These are phyloP conservation scores for Rhododendron griersonianum DNA, from an alignment of 148 eudicot genomes.

Conservation along the genomic window DNA sequence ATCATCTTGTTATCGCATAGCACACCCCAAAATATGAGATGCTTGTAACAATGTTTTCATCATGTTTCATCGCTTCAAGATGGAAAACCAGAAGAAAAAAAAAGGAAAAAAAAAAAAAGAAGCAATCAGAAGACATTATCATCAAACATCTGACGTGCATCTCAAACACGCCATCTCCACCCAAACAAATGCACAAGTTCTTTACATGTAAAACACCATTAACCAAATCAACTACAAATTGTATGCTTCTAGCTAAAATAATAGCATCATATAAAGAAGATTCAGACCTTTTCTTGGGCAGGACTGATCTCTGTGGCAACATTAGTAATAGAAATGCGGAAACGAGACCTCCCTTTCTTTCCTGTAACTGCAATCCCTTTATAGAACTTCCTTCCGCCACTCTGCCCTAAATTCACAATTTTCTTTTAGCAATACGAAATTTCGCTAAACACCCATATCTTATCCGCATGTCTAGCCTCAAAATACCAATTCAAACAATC, in stretches of 20 bases:
- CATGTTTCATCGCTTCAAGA: neutral
- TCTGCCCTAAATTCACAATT: conserved; percentile 30
- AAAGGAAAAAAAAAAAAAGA: neutral
- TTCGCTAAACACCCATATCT: conserved; percentile 9
- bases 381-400: conserved; percentile 57
- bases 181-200: neutral
- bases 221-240: neutral
- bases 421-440: conserved; percentile 2
- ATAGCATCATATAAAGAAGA: neutral
- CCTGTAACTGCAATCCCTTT: conserved; percentile 53
- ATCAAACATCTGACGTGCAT: conserved; percentile 8
- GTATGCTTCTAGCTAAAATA: neutral
- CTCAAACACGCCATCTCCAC: neutral
- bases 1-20: neutral
- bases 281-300: conserved; percentile 48
- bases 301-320: conserved; percentile 71
- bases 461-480: neutral
- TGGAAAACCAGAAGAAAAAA: neutral
- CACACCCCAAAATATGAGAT: neutral
- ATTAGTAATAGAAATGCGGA: conserved; percentile 52
- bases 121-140: conserved; percentile 4
- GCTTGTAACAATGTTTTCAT: neutral
- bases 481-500: neutral
- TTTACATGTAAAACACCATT: neutral
- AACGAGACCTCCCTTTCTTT: conserved; percentile 48